A percentile compares a stretch with the other conserved stretches of the same genome.
These are phyloP conservation scores for Paraleonurus japonicus DNA, from an alignment of 257 asterid species.

Conservation along the genomic window DNA sequence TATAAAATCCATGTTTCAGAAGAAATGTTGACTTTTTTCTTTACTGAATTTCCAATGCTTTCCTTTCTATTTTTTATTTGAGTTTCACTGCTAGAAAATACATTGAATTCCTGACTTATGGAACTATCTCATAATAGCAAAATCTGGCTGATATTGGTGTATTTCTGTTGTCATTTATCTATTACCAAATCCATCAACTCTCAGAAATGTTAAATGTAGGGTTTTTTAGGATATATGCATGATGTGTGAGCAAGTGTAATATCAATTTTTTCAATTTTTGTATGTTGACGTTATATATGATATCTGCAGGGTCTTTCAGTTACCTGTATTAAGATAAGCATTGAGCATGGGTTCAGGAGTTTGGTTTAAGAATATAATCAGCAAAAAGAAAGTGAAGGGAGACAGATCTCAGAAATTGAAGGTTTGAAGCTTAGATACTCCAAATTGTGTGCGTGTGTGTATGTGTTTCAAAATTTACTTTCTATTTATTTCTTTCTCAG, in stretches of 20 bases:
- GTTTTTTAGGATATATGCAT: neutral
- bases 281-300: constrained; percentile 8
- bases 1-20: neutral
- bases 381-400: constrained; percentile 56
- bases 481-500: neutral
- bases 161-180: neutral
- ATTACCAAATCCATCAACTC: neutral
- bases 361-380: constrained; percentile 75
- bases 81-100: neutral
- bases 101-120: neutral
- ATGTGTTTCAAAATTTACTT: neutral
- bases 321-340: constrained; percentile 31
- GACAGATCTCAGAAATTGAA: constrained; percentile 44
- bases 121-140: neutral
- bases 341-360: constrained; percentile 64
- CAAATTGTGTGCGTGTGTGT: neutral
- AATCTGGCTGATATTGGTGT: neutral
- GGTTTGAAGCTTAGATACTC: constrained; percentile 37
- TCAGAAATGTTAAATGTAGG: neutral
- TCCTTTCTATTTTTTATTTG: neutral
- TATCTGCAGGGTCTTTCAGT: constrained; percentile 32
- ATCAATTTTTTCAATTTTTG: constrained; percentile 2
- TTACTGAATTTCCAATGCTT: neutral
- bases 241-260: constrained; percentile 3
- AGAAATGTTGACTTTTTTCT: neutral